These are phyloP conservation scores for Gossypium stocksii DNA, from an alignment of 345 rosid genomes.

Conservation along the genomic window DNA sequence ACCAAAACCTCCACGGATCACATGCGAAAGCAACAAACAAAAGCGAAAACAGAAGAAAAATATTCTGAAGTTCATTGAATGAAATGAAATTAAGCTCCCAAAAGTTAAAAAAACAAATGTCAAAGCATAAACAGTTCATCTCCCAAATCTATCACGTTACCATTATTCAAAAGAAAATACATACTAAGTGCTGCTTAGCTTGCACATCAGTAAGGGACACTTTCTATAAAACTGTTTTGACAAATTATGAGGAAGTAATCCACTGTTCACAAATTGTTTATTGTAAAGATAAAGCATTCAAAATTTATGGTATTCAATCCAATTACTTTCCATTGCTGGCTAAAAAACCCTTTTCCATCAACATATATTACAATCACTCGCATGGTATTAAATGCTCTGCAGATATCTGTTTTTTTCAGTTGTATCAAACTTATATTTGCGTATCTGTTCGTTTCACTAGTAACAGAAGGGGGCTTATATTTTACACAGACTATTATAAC, in stretches of 20 bases:
- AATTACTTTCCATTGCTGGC: too few species aligned
- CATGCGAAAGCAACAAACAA: neutral
- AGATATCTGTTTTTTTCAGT: neutral
- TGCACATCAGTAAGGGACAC: neutral
- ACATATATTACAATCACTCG: neutral
- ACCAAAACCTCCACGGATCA: neutral
- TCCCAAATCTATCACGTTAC: neutral
- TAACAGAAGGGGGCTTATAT: neutral
- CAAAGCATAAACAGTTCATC: neutral
- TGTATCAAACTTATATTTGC: neutral
- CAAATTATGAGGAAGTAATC: neutral
- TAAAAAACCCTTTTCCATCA: neutral
- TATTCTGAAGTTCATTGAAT: neutral
- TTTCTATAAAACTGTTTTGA: neutral
- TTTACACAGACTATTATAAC: neutral
- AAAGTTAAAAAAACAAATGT: neutral
- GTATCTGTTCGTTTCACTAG: neutral
- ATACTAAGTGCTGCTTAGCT: neutral
- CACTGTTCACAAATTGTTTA: neutral
- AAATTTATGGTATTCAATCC: neutral
- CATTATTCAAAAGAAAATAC: neutral
- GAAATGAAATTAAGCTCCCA: slow-evolving; percentile 3
- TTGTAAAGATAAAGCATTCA: neutral
- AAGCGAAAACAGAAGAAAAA: neutral
- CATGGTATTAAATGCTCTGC: neutral